Conservation (phyloP, 192 early-diverging fungal genomes). For the Backusella australiensis region DNA sequence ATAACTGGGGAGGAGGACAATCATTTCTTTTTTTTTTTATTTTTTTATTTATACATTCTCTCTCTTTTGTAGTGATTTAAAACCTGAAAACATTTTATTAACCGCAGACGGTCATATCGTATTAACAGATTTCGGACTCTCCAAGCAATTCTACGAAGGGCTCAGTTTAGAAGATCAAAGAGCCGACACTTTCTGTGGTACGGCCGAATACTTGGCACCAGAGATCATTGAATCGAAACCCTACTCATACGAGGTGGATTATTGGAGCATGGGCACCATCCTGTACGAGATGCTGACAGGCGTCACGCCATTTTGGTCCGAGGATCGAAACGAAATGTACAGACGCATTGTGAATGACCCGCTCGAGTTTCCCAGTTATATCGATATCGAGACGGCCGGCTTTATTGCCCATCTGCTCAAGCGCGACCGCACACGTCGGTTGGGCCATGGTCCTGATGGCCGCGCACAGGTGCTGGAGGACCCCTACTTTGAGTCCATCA, state of each 20-base stretch:
- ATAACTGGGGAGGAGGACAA: no score
- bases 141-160: slow-evolving; percentile 54
- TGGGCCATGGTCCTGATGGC: slow-evolving; percentile 59
- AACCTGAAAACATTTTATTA: slow-evolving; percentile 75
- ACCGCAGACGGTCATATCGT: slow-evolving; percentile 76
- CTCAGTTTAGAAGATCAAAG: slow-evolving; percentile 16
- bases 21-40: no score
- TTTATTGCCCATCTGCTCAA: slow-evolving; percentile 47
- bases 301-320: slow-evolving; percentile 53
- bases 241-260: slow-evolving; percentile 79
- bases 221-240: slow-evolving; percentile 55
- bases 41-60: no score
- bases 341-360: slow-evolving; percentile 49
- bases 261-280: slow-evolving; percentile 88
- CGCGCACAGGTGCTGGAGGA: slow-evolving; percentile 63
- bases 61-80: slow-evolving; percentile 52
- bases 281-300: slow-evolving; percentile 92
- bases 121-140: slow-evolving; percentile 91
- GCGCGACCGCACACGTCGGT: slow-evolving; percentile 53
- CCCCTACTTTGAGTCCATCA: slow-evolving; percentile 69
- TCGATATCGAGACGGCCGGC: slow-evolving; percentile 37
- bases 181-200: slow-evolving; percentile 69
- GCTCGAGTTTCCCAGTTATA: slow-evolving; percentile 42
- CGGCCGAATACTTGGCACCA: slow-evolving; percentile 80
- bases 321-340: slow-evolving; percentile 51